Evolutionary conservation across 495 filamentous ascomycete species (phyloP).

Genomic region (Aspergillus carlsbadensis): DNA sequence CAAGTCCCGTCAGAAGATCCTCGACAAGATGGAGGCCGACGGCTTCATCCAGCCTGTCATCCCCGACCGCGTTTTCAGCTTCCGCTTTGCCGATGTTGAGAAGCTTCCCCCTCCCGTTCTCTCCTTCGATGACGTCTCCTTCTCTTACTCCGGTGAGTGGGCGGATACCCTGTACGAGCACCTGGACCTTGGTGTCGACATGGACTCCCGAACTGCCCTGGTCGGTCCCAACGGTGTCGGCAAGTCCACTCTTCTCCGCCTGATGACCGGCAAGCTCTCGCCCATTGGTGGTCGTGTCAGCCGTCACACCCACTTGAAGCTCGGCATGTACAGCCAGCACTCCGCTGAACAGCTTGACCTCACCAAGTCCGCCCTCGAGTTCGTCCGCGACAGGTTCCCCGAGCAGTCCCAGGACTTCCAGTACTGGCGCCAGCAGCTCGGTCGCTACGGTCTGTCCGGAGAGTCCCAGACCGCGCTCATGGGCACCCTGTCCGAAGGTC

Average conservation of each 20-base stretch:
- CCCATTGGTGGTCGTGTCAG: constrained; percentile 78
- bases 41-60: constrained; percentile 92
- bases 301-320: constrained; percentile 96
- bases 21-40: constrained; percentile 99
- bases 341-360: constrained; percentile 97
- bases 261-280: constrained; percentile 96
- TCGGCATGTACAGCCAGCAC: constrained; percentile 97
- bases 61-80: constrained; percentile 88
- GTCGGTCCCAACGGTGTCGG: constrained; percentile 99
- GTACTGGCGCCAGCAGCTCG: constrained; percentile 98
- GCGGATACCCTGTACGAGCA: constrained; percentile 94
- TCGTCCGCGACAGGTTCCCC: constrained; percentile 92
- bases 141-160: constrained; percentile 89
- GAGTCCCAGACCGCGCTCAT: constrained; percentile 95
- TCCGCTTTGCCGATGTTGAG: constrained; percentile 98
- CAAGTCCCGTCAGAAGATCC: constrained; percentile 98
- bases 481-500: constrained; percentile 95
- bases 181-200: constrained; percentile 97
- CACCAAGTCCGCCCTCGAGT: constrained; percentile 96
- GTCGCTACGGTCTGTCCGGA: constrained; percentile 86
- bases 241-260: constrained; percentile 95
- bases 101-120: constrained; percentile 96
- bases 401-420: constrained; percentile 94
- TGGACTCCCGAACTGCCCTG: constrained; percentile 96
- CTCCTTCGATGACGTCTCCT: constrained; percentile 94